phyloP scores from a whole-genome alignment of 2,329 filamentous ascomycete genomes.

The Aspergillus texensis region DNA sequence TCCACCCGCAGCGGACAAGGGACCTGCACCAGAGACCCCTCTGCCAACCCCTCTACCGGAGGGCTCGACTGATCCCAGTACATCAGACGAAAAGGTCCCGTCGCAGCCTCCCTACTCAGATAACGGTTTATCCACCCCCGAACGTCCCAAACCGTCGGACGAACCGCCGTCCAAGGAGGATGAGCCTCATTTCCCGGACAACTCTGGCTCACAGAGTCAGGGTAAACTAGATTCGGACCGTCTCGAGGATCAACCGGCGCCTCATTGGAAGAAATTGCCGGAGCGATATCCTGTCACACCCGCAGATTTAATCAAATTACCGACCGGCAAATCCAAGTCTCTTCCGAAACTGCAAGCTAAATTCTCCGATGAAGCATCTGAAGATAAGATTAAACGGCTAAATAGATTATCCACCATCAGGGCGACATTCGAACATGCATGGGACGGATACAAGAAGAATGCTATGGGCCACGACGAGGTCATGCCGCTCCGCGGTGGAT shows the following conservation, averaged over 20 bases:
- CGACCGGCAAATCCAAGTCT: slow-evolving; percentile 67
- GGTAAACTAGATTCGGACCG: slow-evolving; percentile 36
- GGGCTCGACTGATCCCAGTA: not conserved
- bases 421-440: slow-evolving; percentile 74
- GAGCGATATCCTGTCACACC: slow-evolving; percentile 78
- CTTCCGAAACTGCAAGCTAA: slow-evolving; percentile 77
- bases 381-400: slow-evolving; percentile 63
- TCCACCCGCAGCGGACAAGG: slow-evolving; percentile 8
- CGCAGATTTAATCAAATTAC: slow-evolving; percentile 73
- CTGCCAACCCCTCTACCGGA: not conserved
- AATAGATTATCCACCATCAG: slow-evolving; percentile 69
- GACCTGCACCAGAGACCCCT: not conserved
- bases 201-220: slow-evolving; percentile 29
- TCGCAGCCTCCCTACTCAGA: not conserved
- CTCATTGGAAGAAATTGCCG: slow-evolving; percentile 73
- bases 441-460: slow-evolving; percentile 76
- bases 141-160: slow-evolving; percentile 1
- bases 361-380: slow-evolving; percentile 66
- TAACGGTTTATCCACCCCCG: not conserved
- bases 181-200: not conserved
- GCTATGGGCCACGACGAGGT: slow-evolving; percentile 90
- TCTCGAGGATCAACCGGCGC: slow-evolving; percentile 12
- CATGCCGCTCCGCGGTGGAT: slow-evolving; percentile 67
- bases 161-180: slow-evolving; percentile 10
- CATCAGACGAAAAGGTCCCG: not conserved